Base-by-base conservation (phyloP, 805 yeast species). In the Maudiozyma pseudohumilis region DNA sequence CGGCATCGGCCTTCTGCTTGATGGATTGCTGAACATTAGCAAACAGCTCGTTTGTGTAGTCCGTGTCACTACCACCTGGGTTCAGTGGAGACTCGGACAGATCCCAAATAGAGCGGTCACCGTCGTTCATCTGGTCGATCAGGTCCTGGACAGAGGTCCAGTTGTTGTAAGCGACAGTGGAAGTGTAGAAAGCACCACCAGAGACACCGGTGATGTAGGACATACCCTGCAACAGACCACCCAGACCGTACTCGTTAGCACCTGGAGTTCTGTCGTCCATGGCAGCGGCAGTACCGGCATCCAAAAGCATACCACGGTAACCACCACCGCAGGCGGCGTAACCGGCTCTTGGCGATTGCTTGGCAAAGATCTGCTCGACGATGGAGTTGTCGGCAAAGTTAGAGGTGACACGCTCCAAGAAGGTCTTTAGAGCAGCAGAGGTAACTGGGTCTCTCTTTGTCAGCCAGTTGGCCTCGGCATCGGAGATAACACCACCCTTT, bases 301-400 rank as follows among this genome's bases (percentile, higher is more conserved):
- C 95, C 39, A 68, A 61, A 32, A 86, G 62, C 85, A 86, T 83
- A 30, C 95, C 94, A 44, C 96, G 70, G 58, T 83, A 86, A 4
- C 95, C 95, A 53, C 96, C 95, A 33, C 95, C 95, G n/a, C 84
- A 70, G 45, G 79, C 76, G 8, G 87, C 78, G 22, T 72, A 46
- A 3, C 75, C 87, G 34, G 80, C 64, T 35, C 69, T 65, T 38
- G 60, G 58, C n/a, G 58, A 51, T 11, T 41, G 42, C 31, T 42
- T 43, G 18, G 36, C 38, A 38, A 57, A 53, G 24, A 59, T 40
- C 26, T 39, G 30, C 25, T 49, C 47, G 2, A 49, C 30, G 4
- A 41, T 17, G 1, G 48, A 40, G 18, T 32, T 39, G 25, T 46
- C 47, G 7, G 52, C 38, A 19, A 52, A 47, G 25, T 55, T 55